These are phyloP conservation scores for Angophora floribunda DNA, from an alignment of 345 rosid genomes.

Conservation along the genomic window DNA sequence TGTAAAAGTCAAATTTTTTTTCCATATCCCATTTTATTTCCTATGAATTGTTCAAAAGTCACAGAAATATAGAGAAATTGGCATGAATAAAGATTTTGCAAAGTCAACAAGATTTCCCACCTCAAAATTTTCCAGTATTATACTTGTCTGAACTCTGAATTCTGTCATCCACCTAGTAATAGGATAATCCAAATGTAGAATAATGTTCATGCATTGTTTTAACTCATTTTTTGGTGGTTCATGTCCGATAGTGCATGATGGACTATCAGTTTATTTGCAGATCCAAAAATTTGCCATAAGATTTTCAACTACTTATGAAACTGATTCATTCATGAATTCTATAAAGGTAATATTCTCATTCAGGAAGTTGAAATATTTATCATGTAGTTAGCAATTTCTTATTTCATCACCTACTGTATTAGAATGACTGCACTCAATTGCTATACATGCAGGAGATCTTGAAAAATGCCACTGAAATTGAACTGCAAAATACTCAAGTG, in stretches of 20 bases:
- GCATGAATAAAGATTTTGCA: not conserved
- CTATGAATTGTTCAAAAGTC: not conserved
- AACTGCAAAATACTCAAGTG: constrained; percentile 17
- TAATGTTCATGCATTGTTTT: not conserved
- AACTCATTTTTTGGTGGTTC: not conserved
- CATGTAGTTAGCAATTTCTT: not conserved
- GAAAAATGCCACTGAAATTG: constrained; percentile 15
- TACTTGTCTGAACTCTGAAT: not conserved
- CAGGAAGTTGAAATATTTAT: not conserved
- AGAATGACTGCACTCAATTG: not conserved
- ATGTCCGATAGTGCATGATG: not conserved
- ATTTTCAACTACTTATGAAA: constrained; percentile 44
- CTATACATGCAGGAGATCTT: constrained; percentile 28
- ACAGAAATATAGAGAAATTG: not conserved
- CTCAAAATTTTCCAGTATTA: not conserved
- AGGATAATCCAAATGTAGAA: not conserved
- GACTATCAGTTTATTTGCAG: constrained; percentile 28
- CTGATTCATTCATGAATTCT: constrained; percentile 36
- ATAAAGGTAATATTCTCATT: constrained; percentile 37
- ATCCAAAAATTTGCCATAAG: constrained; percentile 76
- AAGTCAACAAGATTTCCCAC: not conserved
- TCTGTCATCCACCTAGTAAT: not conserved
- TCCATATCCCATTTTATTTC: not conserved
- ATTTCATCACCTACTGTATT: not conserved
- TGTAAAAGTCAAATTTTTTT: not conserved